These are phyloP conservation scores for Hibiscus mutabilis DNA, from an alignment of 345 rosid genomes.

Conservation along the genomic window DNA sequence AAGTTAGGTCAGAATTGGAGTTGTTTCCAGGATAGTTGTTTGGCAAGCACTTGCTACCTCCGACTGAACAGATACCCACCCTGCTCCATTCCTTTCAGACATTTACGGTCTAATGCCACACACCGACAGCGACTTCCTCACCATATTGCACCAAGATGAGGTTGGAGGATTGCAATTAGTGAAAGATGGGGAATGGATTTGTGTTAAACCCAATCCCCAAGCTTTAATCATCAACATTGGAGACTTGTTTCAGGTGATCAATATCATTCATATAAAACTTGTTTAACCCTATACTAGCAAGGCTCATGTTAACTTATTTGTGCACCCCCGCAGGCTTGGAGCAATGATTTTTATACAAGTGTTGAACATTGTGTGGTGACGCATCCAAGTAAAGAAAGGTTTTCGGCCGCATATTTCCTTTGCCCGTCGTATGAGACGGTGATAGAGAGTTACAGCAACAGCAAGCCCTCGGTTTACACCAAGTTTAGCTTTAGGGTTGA, in stretches of 20 bases:
- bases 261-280: background rate
- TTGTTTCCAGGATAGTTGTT: slow-evolving; percentile 59
- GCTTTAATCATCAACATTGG: slow-evolving; percentile 84
- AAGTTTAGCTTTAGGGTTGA: slow-evolving; percentile 70
- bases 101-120: slow-evolving; percentile 83
- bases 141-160: slow-evolving; percentile 74
- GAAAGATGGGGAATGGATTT: slow-evolving; percentile 73
- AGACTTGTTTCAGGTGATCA: slow-evolving; percentile 78
- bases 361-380: slow-evolving; percentile 76
- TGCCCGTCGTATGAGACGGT: slow-evolving; percentile 75
- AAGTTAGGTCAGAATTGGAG: slow-evolving; percentile 41
- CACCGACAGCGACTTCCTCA: slow-evolving; percentile 95
- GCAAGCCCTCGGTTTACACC: slow-evolving; percentile 38
- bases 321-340: slow-evolving; percentile 62
- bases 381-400: slow-evolving; percentile 64
- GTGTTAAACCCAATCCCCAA: slow-evolving; percentile 57
- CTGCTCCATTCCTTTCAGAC: slow-evolving; percentile 43
- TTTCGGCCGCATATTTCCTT: slow-evolving; percentile 83
- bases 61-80: slow-evolving; percentile 88
- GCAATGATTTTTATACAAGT: slow-evolving; percentile 81
- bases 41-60: slow-evolving; percentile 68
- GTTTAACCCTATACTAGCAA: no score
- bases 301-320: no score
- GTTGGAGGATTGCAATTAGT: slow-evolving; percentile 90
- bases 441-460: slow-evolving; percentile 41